Evolutionary conservation across 176 grass and related monocot species (phyloP).

Genomic region (Alloteropsis semialata): DNA sequence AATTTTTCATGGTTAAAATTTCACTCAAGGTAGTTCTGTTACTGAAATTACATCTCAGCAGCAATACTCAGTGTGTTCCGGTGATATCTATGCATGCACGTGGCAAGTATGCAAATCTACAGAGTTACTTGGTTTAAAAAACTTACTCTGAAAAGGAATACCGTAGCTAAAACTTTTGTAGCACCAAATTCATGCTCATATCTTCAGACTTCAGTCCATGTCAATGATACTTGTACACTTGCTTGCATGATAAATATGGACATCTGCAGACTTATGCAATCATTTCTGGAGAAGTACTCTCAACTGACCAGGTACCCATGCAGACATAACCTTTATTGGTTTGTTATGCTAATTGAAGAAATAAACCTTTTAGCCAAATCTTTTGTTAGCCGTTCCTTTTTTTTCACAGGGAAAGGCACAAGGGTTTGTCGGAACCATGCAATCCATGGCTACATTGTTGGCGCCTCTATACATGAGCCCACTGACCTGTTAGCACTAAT

Average conservation of each 20-base stretch:
- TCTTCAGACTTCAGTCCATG: not conserved
- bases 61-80: not conserved
- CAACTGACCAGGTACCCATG: slow-evolving; percentile 56
- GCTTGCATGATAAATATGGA: not conserved
- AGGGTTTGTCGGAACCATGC: slow-evolving; percentile 49
- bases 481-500: slow-evolving; percentile 55
- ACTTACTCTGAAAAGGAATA: not conserved
- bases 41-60: not conserved
- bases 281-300: slow-evolving; percentile 57
- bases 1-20: not conserved
- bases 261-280: slow-evolving; percentile 62
- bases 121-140: not conserved
- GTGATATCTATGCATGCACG: not conserved
- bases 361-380: not conserved
- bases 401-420: slow-evolving; percentile 65
- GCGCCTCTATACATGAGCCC: slow-evolving; percentile 76
- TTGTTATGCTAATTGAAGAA: not conserved
- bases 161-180: not conserved
- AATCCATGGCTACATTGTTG: slow-evolving; percentile 51
- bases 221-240: not conserved
- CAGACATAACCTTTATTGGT: not conserved
- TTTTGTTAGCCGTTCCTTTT: not conserved
- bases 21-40: not conserved
- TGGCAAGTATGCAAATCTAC: not conserved
- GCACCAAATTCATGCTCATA: not conserved